These are phyloP conservation scores for Coelastrella sp. DNA, from an alignment of 139 green algal species.

Conservation along the genomic window DNA sequence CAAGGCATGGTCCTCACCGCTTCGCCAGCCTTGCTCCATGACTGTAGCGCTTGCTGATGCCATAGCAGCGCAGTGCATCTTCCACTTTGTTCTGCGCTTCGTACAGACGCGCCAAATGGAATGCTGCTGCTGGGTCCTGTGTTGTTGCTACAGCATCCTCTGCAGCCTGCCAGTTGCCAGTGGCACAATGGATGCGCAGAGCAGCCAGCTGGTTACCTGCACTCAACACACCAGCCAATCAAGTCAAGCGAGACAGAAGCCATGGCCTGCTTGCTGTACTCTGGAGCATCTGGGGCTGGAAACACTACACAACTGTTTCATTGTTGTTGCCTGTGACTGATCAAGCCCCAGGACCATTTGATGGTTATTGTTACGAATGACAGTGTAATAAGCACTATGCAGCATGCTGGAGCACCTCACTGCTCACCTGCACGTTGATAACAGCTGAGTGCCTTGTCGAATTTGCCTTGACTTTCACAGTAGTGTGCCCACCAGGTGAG, in stretches of 20 bases:
- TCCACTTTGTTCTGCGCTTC: slow-evolving; percentile 69
- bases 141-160: slow-evolving; percentile 51
- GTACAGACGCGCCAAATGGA: slow-evolving; percentile 84
- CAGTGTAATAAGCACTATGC: too few relatives aligned
- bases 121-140: slow-evolving; percentile 70
- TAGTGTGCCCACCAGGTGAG: slow-evolving; percentile 85
- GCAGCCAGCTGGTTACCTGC: slow-evolving; percentile 71
- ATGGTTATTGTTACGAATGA: too few relatives aligned
- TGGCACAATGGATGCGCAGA: slow-evolving; percentile 70
- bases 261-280: too few relatives aligned
- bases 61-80: slow-evolving; percentile 69
- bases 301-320: too few relatives aligned
- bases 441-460: slow-evolving; percentile 67
- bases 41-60: slow-evolving; percentile 63
- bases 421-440: slow-evolving; percentile 66
- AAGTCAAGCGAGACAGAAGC: too few relatives aligned
- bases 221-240: background rate
- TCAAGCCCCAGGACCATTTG: too few relatives aligned
- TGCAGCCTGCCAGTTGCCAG: slow-evolving; percentile 63
- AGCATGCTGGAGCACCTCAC: background rate
- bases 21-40: slow-evolving; percentile 71
- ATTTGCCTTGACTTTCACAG: slow-evolving; percentile 72
- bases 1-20: slow-evolving; percentile 41
- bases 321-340: too few relatives aligned
- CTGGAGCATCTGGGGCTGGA: too few relatives aligned